Conservation (phyloP, 345 rosid genomes). For the Sisymbrium irio region DNA sequence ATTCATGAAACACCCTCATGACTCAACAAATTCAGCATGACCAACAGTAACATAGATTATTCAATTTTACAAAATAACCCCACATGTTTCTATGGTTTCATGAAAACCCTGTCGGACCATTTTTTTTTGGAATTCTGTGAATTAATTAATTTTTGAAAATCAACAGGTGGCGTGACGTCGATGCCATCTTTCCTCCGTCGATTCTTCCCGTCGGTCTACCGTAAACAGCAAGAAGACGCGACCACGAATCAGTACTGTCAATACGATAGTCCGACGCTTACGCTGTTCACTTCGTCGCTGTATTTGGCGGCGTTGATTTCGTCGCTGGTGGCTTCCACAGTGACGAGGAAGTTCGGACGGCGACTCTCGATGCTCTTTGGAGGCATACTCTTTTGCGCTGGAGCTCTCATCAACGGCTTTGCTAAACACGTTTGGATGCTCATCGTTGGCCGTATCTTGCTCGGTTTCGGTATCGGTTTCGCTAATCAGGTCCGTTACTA, state of each 20-base stretch:
- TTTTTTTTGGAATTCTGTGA: background rate
- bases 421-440: conserved; percentile 89
- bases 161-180: conserved; percentile 87
- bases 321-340: conserved; percentile 74
- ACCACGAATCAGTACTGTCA: conserved; percentile 71
- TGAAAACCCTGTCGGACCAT: background rate
- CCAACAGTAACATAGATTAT: background rate
- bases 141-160: background rate
- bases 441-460: conserved; percentile 78
- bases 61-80: background rate
- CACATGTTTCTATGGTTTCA: conserved; percentile 1
- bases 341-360: conserved; percentile 77
- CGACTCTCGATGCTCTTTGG: conserved; percentile 85
- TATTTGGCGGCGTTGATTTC: conserved; percentile 81
- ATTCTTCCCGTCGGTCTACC: conserved; percentile 70
- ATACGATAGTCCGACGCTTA: conserved; percentile 66
- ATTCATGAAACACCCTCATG: background rate
- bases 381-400: conserved; percentile 74
- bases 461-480: conserved; percentile 96
- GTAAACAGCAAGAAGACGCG: conserved; percentile 44
- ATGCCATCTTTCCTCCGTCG: conserved; percentile 63
- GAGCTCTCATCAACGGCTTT: conserved; percentile 80
- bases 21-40: background rate
- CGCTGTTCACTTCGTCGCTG: conserved; percentile 89
- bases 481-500: conserved; percentile 78